Conservation (phyloP, 2,329 filamentous ascomycete genomes). For the Emergomyces pasteurianus region DNA sequence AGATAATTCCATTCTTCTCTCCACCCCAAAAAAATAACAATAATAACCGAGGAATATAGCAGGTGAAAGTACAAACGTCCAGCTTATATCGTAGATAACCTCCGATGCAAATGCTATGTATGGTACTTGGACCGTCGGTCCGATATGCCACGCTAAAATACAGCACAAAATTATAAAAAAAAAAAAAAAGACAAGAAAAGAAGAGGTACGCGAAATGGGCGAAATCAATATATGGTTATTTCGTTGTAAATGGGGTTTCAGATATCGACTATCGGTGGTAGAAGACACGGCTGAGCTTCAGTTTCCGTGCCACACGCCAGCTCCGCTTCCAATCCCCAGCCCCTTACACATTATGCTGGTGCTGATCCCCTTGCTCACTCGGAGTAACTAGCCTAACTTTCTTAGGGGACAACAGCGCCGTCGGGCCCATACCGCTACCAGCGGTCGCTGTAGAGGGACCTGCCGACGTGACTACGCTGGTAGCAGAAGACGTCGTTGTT, state of each 20-base stretch:
- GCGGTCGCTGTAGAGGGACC: slow-evolving; percentile 6
- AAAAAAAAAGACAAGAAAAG: neutral
- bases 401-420: slow-evolving; percentile 30
- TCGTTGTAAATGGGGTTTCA: neutral
- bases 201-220: neutral
- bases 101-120: neutral
- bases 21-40: neutral
- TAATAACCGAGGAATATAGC: neutral
- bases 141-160: neutral
- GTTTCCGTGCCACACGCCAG: neutral
- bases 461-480: slow-evolving; percentile 12
- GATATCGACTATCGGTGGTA: neutral
- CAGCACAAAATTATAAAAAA: neutral
- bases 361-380: slow-evolving; percentile 27
- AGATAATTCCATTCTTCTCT: neutral
- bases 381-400: slow-evolving; percentile 35
- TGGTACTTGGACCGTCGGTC: neutral
- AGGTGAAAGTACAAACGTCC: neutral
- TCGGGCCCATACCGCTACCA: slow-evolving; percentile 15
- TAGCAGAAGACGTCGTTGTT: slow-evolving; percentile 12
- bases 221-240: neutral
- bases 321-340: neutral
- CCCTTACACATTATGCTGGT: neutral
- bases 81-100: neutral
- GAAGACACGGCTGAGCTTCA: neutral